phyloP scores from a whole-genome alignment of 2,329 filamentous ascomycete genomes.

The Calonectria hawksworthii region DNA sequence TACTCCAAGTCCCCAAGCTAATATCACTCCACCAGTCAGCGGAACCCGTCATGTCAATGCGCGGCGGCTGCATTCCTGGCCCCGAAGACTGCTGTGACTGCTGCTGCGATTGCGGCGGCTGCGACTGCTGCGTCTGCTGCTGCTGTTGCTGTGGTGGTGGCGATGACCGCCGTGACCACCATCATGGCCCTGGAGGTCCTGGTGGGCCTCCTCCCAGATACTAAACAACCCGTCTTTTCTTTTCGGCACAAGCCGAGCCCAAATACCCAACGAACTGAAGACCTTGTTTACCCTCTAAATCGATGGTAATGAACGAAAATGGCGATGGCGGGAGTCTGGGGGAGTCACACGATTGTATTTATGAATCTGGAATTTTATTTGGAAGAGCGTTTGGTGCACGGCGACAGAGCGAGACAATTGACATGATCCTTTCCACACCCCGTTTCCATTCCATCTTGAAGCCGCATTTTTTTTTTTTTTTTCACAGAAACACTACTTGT shows the following conservation, averaged over 20 bases:
- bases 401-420: neutral
- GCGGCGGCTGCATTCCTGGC: neutral
- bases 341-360: neutral
- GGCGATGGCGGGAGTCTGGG: neutral
- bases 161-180: neutral
- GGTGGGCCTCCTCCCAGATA: neutral
- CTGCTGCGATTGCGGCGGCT: neutral
- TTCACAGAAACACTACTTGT: neutral
- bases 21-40: neutral
- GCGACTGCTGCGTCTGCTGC: neutral
- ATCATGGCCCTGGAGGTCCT: neutral
- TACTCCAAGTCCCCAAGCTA: neutral
- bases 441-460: neutral
- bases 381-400: neutral
- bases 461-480: neutral
- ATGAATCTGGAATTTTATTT: neutral
- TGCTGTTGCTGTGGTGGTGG: neutral
- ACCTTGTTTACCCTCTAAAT: neutral
- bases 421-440: neutral
- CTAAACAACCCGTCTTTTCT: neutral
- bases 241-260: neutral
- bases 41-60: neutral
- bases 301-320: neutral
- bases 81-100: constrained; percentile 4
- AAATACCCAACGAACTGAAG: neutral